These are phyloP conservation scores for Eutypa lata DNA, from an alignment of 2,329 filamentous ascomycete genomes.

Conservation along the genomic window DNA sequence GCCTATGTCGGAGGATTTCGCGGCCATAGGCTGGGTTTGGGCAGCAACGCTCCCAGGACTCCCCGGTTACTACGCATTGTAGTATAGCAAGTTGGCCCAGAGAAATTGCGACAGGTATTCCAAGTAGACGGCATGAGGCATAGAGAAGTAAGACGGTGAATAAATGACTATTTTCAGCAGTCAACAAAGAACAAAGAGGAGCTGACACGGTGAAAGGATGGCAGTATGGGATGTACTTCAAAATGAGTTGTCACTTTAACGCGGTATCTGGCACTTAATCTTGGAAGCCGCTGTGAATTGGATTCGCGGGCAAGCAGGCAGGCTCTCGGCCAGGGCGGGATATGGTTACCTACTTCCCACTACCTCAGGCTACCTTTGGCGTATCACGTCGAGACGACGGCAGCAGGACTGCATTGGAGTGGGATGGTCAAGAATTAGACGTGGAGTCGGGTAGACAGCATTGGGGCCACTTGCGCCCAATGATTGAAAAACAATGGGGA, in stretches of 20 bases:
- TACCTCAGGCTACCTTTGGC: conserved; percentile 4
- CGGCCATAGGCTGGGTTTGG: conserved; percentile 34
- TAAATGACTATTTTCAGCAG: not conserved
- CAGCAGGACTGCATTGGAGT: not conserved
- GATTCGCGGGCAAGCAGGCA: conserved; percentile 7
- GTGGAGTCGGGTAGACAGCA: conserved; percentile 18
- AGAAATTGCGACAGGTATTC: conserved; percentile 24
- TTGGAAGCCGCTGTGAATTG: conserved; percentile 1
- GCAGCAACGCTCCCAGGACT: conserved; percentile 39
- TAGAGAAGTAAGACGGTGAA: conserved; percentile 7
- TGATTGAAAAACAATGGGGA: conserved; percentile 19
- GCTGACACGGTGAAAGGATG: conserved; percentile 25
- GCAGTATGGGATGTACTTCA: conserved; percentile 4
- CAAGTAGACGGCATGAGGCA: conserved; percentile 23
- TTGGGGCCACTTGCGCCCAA: conserved; percentile 29
- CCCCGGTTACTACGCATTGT: conserved; percentile 25
- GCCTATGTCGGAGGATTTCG: conserved; percentile 33
- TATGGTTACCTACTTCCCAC: not conserved
- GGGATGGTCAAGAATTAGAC: conserved; percentile 20
- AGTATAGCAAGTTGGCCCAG: conserved; percentile 22
- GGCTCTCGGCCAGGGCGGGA: no score
- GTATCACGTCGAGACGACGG: conserved; percentile 9
- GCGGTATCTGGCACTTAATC: not conserved
- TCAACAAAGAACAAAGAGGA: conserved; percentile 1
- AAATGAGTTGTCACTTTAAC: conserved; percentile 26